Base-by-base conservation (phyloP, 441 rosid species). In the Mallotus repandus region DNA sequence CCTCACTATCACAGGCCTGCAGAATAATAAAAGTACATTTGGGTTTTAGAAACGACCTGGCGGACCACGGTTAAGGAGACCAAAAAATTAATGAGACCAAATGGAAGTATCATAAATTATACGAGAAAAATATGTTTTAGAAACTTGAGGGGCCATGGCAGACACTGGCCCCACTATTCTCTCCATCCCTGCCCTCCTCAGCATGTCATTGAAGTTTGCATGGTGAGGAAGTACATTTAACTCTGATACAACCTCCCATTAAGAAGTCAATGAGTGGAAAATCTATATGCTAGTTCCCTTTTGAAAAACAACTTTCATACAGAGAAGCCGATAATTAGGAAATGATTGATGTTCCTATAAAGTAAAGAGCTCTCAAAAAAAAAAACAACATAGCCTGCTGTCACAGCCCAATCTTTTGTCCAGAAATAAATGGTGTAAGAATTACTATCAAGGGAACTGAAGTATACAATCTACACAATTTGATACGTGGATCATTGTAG, bases 1-100 rank as follows among this genome's bases (percentile, higher is more conserved):
- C 97, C 69, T 90, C 95, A 57, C 80, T 59, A 55, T 90, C 91
- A 73, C 98, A 96, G 60, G 97, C 95, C 99, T 95, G 84, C 81
- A 83, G 9, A 54, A 80, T 75, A 68, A 75, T 52, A 22, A 7
- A 49, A 19, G 19, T 29, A 29, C 3, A 29, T 29, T 1, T 29
- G 32, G 29, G 32, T 29, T 29, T 29, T 29, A 29, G 32, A 29
- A 29, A 29, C 3, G 32, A 2, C 32, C 32, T 29, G 32, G 32
- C 2, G 32, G 32, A 29, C 32, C 32, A 29, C 2, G 3, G 32
- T 29, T 29, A 29, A 38, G 11, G 1, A 6, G 22, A 54, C 9
- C 9, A 32, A 15, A 53, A 15, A 69, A 3, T 38, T 38, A 38
- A 38, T 4, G 41, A 2, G 12, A 45, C 49, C 49, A 7, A 45